Evolutionary conservation across 305 asterid genomes (phyloP).

Genomic region (Plantago rigida): DNA sequence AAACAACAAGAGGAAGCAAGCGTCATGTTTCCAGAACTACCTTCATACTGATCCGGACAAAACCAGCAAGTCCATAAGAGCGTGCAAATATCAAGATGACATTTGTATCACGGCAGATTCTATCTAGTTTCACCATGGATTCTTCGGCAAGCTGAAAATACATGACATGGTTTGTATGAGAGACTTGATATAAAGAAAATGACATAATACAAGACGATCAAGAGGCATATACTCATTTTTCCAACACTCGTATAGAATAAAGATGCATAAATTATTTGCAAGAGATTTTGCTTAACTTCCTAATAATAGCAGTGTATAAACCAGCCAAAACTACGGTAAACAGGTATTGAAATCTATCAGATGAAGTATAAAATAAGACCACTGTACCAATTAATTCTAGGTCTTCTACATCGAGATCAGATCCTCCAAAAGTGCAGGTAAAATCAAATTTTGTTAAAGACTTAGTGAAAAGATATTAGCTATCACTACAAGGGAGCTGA

Average conservation of each 20-base stretch:
- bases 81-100: constrained; percentile 79
- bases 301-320: neutral
- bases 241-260: neutral
- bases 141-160: constrained; percentile 62
- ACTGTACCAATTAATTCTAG: neutral
- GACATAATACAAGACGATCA: constrained; percentile 2
- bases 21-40: constrained; percentile 31
- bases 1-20: constrained; percentile 11
- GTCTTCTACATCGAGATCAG: no score
- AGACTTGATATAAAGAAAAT: neutral
- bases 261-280: no score
- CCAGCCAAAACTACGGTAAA: neutral
- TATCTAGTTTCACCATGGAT: constrained; percentile 82
- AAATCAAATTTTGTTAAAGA: no score
- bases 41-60: constrained; percentile 82
- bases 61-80: constrained; percentile 87
- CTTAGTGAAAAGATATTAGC: no score
- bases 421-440: no score
- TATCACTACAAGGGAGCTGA: no score
- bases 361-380: neutral
- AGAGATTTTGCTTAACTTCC: no score
- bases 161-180: constrained; percentile 15
- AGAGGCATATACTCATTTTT: no score
- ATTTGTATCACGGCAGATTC: constrained; percentile 76
- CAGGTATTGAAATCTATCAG: neutral